Evolutionary conservation across 768 basidiomycete species (phyloP).

Genomic region (Boletus pseudo-olivaceus): DNA sequence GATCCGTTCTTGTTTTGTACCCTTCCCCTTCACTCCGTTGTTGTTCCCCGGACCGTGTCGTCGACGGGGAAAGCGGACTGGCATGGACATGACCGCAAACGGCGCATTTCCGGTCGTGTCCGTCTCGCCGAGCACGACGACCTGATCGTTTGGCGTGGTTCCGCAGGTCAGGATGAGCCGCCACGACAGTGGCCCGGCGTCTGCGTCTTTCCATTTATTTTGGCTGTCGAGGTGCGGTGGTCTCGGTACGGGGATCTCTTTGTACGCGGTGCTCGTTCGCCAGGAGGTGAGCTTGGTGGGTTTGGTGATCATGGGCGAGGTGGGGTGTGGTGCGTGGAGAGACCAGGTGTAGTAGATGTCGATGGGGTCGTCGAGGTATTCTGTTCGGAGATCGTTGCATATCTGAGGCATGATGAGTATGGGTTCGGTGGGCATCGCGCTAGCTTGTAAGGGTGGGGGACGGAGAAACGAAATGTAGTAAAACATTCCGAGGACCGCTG

Average conservation of each 20-base stretch:
- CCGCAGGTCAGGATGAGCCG: constrained; percentile 55
- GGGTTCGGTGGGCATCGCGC: constrained; percentile 32
- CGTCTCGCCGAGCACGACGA: constrained; percentile 42
- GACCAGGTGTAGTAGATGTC: constrained; percentile 75
- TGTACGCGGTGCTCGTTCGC: constrained; percentile 66
- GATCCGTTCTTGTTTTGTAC: constrained; percentile 65
- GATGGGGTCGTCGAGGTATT: constrained; percentile 49
- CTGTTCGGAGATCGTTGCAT: constrained; percentile 87
- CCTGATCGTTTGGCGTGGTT: constrained; percentile 23
- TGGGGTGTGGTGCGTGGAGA: constrained; percentile 21
- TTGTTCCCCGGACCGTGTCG: constrained; percentile 9
- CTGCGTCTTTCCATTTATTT: constrained; percentile 25
- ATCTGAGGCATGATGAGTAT: constrained; percentile 79
- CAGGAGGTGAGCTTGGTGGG: constrained; percentile 72
- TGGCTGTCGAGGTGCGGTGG: constrained; percentile 42
- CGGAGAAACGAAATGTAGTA: constrained; percentile 88
- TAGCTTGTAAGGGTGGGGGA: constrained; percentile 63
- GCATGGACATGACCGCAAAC: constrained; percentile 68
- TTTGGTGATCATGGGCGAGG: constrained; percentile 33
- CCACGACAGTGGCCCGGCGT: constrained; percentile 45
- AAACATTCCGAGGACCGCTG: constrained; percentile 57
- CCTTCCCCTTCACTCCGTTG: constrained; percentile 21
- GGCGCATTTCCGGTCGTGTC: constrained; percentile 41
- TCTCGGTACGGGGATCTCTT: constrained; percentile 62
- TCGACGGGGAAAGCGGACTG: constrained; percentile 45